phyloP scores from a whole-genome alignment of 768 basidiomycete genomes.

The Calocera cornea region DNA sequence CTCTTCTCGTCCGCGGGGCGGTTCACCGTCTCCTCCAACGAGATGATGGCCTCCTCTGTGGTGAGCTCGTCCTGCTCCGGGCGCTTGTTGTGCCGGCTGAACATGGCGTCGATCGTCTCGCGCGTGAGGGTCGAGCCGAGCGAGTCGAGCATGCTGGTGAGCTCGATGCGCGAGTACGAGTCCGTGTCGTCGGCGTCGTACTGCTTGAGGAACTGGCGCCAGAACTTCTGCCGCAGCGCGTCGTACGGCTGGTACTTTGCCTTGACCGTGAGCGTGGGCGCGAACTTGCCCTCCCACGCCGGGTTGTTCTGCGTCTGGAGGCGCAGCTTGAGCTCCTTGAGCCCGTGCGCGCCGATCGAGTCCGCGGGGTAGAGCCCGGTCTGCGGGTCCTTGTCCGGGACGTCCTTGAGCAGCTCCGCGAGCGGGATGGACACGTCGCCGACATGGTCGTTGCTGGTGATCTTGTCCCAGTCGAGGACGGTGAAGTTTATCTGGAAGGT shows the following conservation, averaged over 20 bases:
- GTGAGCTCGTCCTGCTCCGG: conserved; percentile 58
- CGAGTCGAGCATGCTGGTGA: conserved; percentile 92
- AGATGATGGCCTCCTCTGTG: conserved; percentile 64
- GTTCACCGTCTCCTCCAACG: conserved; percentile 72
- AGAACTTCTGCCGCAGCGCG: conserved; percentile 78
- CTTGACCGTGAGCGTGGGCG: conserved; percentile 51
- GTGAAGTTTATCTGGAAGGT: conserved; percentile 64
- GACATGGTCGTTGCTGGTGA: conserved; percentile 75
- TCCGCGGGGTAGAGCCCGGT: conserved; percentile 43
- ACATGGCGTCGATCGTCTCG: conserved; percentile 72
- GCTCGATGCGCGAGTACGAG: conserved; percentile 64
- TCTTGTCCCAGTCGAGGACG: conserved; percentile 94
- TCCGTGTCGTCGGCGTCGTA: conserved; percentile 80
- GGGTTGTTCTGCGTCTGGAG: conserved; percentile 48
- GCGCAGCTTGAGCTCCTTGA: conserved; percentile 60
- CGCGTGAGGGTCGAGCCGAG: conserved; percentile 81
- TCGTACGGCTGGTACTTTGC: conserved; percentile 95
- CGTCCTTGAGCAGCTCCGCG: conserved; percentile 49
- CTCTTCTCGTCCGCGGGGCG: conserved; percentile 61
- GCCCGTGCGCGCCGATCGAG: conserved; percentile 36
- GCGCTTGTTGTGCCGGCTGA: conserved; percentile 50
- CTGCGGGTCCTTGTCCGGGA: conserved; percentile 44
- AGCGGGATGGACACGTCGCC: conserved; percentile 67
- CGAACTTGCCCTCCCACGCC: conserved; percentile 59
- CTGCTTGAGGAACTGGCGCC: conserved; percentile 75